These are phyloP conservation scores for Trametes cinnabarina DNA, from an alignment of 768 basidiomycete genomes.

Conservation along the genomic window DNA sequence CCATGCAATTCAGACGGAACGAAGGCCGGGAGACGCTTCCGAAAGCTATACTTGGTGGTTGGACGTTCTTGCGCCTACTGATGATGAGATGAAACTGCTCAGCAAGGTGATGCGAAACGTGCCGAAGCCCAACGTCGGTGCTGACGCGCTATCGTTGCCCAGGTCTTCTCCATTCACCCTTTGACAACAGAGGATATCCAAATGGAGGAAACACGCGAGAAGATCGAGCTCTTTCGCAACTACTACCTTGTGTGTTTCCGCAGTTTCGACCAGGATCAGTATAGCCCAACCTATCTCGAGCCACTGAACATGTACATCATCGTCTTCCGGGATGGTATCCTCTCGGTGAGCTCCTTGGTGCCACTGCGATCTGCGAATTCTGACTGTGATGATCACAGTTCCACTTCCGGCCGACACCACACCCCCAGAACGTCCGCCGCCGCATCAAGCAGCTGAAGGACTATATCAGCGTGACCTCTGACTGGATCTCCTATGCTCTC, in stretches of 20 bases:
- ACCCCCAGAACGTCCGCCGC: conserved; percentile 95
- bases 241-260: conserved; percentile 99
- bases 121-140: neutral
- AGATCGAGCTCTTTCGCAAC: conserved; percentile 98
- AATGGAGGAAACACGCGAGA: conserved; percentile 99
- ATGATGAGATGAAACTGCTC: conserved; percentile 97
- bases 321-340: conserved; percentile 94
- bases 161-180: conserved; percentile 98
- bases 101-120: conserved; percentile 62
- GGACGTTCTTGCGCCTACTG: conserved; percentile 89
- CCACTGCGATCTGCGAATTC: neutral
- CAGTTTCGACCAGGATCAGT: conserved; percentile 97
- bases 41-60: conserved; percentile 96
- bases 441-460: conserved; percentile 99
- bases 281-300: conserved; percentile 95
- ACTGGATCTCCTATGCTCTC: conserved; percentile 99
- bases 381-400: conserved; percentile 52
- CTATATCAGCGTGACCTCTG: conserved; percentile 97
- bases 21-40: conserved; percentile 31
- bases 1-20: conserved; percentile 10
- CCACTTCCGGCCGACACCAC: conserved; percentile 96
- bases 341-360: conserved; percentile 67
- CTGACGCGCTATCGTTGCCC: neutral
- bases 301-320: conserved; percentile 99
- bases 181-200: conserved; percentile 98